phyloP scores from a whole-genome alignment of 1,284 basidiomycete genomes.

The Hemileccinum hortonii region DNA sequence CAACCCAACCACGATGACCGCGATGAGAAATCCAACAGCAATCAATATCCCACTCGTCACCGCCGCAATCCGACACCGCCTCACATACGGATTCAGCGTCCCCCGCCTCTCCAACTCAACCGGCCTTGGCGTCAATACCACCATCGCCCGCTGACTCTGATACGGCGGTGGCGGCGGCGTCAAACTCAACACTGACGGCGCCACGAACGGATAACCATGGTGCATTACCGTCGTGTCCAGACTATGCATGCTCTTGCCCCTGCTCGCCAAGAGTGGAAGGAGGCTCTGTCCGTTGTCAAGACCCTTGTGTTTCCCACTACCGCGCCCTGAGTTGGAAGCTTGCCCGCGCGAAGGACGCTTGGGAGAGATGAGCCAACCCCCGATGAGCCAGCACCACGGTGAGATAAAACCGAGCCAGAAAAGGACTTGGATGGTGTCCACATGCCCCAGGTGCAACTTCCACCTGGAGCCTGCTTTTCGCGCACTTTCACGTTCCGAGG shows the following conservation, averaged over 20 bases:
- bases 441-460: constrained; percentile 27
- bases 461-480: constrained; percentile 20
- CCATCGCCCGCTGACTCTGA: constrained; percentile 12
- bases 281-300: constrained; percentile 24
- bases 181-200: constrained; percentile 31
- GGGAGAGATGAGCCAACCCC: constrained; percentile 60
- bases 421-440: constrained; percentile 52
- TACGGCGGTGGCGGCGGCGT: constrained; percentile 24
- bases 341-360: constrained; percentile 6
- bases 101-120: constrained; percentile 4
- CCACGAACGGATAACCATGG: constrained; percentile 33
- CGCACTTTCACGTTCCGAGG: constrained; percentile 23
- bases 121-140: constrained; percentile 18
- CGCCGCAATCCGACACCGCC: constrained; percentile 47
- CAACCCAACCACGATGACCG: constrained; percentile 35
- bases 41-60: constrained; percentile 42
- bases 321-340: constrained; percentile 1
- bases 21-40: constrained; percentile 36
- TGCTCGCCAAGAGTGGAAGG: constrained; percentile 38
- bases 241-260: constrained; percentile 23
- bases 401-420: constrained; percentile 70
- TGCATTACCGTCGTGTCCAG: constrained; percentile 24
- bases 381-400: constrained; percentile 68
- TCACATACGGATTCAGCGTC: constrained; percentile 42
- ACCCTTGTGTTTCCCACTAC: constrained; percentile 14